Base-by-base conservation (phyloP, 2,329 filamentous ascomycete genomes). In the Chaetomium globosum region DNA sequence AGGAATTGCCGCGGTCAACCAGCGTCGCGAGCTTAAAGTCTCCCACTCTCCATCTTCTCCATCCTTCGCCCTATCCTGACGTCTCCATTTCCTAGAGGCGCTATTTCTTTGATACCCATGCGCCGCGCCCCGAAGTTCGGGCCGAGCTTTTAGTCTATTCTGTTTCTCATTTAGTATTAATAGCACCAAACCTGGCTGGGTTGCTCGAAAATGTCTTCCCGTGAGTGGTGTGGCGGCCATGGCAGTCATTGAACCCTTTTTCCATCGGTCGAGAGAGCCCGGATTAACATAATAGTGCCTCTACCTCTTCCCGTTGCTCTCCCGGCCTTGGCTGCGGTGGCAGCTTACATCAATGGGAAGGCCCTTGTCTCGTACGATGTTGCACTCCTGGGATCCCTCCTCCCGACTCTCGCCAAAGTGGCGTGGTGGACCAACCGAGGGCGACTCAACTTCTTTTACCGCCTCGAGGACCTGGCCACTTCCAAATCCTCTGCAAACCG, bases 261-360 rank as follows among this genome's bases (percentile, higher is more conserved):
- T 16, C 19, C 49, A 28, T 43, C 5, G 21, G 33, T 21, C 10
- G 13, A 28, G 48, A 30, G n/a, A 52, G 6, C 31, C 28, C n/a
- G 7, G 10, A 49, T 54, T 66, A 53, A 66, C 52, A 52, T 49
- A 2, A 33, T n/a, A 59, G 62, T 54, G 39, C 56, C 55, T 48
- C 49, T 85, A 51, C 83, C 86, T 53, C 76, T 87, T 26, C 75
- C 80, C 26, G 67, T 87, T 57, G 80, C 86, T 7, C 79, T 83
- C 31, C 87, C 89, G 21, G 88, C 88, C 19, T 83, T 86, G 53
- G 82, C 84, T 33, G 89, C 90, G 4, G 83, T 84, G 4, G 79
- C 89, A n/a, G 89, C 91, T 36, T 96, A 96, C 75, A 76, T 94
- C 71, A 92, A 95, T 74, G 92, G 90, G 51, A 87, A 85, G 74